Evolutionary conservation across 805 yeast species (phyloP), one percentile per base, ranked within the genome.

Genomic region (Sugiyamaella valdiviana): DNA sequence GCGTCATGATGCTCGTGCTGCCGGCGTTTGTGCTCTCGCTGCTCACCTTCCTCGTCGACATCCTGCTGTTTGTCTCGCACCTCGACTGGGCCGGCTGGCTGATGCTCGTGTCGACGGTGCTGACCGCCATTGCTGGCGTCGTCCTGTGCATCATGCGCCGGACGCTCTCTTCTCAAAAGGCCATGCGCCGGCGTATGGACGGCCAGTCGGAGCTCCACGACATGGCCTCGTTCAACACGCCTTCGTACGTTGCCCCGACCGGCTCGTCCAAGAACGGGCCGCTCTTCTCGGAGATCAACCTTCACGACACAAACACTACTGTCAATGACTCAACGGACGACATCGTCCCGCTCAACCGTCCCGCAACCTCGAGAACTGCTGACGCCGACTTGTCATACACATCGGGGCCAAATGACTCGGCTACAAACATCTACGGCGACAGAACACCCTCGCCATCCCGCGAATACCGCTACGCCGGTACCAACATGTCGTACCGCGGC

Each of bases 21-120:
- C 80, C 88, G 1, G 72, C 88, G 0, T 87, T 89, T 57, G 61
- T 90, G 49, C 70, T 84, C 38, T 70, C 85, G 1, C 66, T 90
- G 43, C 70, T 91, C 45, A 82, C 90, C 5, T 85, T 91, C 55
- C 68, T 90, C 51, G 87, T 87, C 2, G 98, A 91, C 63, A 77
- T 90, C 36, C 64, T 90, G 37, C 64, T 91, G 44, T 91, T 91
- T 58, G 75, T 82, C 1, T 85, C 90, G 2, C 79, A 80, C 60
- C 67, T 91, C 47, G 75, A 79, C 46, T 89, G 88, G 81, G 76
- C 83, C 40, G 96, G 96, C 21, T 91, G 97, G 97, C 68, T 84
- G 44, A 76, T 85, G 51, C 68, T 90, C 21, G 79, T 79, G 0
- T 77, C 91, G 1, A 78, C 93, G 0, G 76, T 83, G 1, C 63